A percentile compares a stretch with the other conserved stretches of the same genome.
Conservation (phyloP, 371 early-diverging fungal species). For the Saksenaea oblongispora region DNA sequence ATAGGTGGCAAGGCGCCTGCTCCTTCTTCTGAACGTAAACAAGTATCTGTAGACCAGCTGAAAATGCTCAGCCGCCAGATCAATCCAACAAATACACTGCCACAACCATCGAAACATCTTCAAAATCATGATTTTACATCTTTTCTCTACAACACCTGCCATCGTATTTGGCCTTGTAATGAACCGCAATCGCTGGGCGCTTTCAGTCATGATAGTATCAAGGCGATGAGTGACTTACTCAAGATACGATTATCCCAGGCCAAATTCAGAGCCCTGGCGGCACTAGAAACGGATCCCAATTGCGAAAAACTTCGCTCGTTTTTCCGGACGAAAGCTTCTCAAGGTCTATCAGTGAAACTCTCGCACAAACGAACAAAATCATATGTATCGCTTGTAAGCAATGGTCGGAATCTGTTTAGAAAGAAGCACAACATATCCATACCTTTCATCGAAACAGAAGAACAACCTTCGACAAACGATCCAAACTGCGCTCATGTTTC, state of each 20-base stretch:
- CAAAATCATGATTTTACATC: conserved; percentile 4
- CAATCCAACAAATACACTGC: conserved; percentile 31
- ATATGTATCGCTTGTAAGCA: conserved; percentile 17
- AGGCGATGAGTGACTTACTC: conserved; percentile 20
- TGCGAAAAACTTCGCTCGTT: not conserved
- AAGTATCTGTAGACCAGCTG: conserved; percentile 37
- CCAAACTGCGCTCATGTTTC: not conserved
- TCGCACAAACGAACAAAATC: conserved; percentile 6
- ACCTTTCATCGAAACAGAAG: not conserved
- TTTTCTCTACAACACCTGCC: conserved; percentile 22
- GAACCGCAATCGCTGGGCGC: conserved; percentile 7
- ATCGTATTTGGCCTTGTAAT: conserved; percentile 21
- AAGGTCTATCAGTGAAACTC: not conserved
- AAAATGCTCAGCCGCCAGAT: conserved; percentile 42
- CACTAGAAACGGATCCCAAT: conserved; percentile 14
- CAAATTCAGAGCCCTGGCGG: conserved; percentile 18
- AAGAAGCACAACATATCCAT: not conserved
- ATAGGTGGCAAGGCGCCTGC: conserved; percentile 31
- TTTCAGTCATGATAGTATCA: conserved; percentile 16
- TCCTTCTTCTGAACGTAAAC: conserved; percentile 16
- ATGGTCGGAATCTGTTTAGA: conserved; percentile 17
- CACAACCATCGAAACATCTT: conserved; percentile 20
- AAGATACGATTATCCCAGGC: conserved; percentile 27
- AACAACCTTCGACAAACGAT: conserved; percentile 7
- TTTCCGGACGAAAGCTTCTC: not conserved